phyloP scores from a whole-genome alignment of 148 eudicot genomes.

The Rhododendron mucronatum region DNA sequence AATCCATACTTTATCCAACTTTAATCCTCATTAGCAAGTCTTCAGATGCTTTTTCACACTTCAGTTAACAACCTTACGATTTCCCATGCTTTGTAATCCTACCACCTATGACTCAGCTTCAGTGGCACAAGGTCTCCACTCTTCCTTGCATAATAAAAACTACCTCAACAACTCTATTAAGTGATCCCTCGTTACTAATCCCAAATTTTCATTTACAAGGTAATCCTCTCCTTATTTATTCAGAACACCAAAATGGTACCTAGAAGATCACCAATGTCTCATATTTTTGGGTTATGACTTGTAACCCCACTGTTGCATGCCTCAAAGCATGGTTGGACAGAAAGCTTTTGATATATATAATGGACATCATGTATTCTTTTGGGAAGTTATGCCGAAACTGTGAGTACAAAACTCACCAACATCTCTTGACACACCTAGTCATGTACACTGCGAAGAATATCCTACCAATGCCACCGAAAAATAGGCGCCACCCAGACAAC shows the following conservation, averaged over 20 bases:
- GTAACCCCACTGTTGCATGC: not conserved
- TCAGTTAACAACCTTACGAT: not conserved
- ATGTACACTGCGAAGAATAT: not conserved
- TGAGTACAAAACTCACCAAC: not conserved
- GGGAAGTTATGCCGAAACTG: not conserved
- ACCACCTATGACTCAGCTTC: not conserved
- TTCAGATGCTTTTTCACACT: not conserved
- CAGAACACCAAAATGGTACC: constrained; percentile 2
- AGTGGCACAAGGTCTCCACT: not conserved
- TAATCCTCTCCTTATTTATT: not conserved
- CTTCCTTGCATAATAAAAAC: not conserved
- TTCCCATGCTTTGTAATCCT: constrained; percentile 1
- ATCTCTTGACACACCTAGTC: not conserved
- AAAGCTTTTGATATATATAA: not conserved
- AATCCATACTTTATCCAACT: not conserved
- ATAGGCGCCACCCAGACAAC: not conserved
- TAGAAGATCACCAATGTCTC: not conserved
- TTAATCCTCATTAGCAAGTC: not conserved
- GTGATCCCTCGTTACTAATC: not conserved
- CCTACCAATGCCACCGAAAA: not conserved
- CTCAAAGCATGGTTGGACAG: not conserved
- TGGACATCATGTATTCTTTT: not conserved
- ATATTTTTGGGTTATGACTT: not conserved
- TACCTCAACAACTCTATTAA: not conserved
- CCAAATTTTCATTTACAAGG: not conserved